These are phyloP conservation scores for Laetiporus sulphureus DNA, from an alignment of 1,284 basidiomycete species.

Conservation along the genomic window DNA sequence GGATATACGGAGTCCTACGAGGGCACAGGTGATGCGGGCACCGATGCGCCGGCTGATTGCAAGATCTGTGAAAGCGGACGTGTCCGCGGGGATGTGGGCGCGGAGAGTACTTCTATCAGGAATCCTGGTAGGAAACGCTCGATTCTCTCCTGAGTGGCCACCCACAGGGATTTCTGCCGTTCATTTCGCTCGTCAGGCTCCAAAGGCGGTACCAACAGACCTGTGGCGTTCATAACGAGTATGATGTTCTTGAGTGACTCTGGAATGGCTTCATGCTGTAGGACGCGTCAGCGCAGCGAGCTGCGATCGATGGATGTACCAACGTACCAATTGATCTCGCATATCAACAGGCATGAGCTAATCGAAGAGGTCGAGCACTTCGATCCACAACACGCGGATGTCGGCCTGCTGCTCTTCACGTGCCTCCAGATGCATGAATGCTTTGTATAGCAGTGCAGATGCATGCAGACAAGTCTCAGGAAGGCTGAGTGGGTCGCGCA, in stretches of 20 bases:
- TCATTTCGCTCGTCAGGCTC: conserved; percentile 51
- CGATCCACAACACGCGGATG: conserved; percentile 81
- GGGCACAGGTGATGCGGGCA: no score
- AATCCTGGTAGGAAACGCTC: conserved; percentile 89
- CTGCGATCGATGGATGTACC: neutral
- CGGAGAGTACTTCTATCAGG: conserved; percentile 62
- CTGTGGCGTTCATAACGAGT: conserved; percentile 90
- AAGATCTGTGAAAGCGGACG: no score
- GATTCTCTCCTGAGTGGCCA: conserved; percentile 75
- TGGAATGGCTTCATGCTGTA: conserved; percentile 86
- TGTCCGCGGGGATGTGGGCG: conserved; percentile 28
- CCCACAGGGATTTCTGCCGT: conserved; percentile 76
- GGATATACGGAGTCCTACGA: no score
- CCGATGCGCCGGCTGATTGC: no score
- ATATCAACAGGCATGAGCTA: conserved; percentile 83
- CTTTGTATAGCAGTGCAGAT: conserved; percentile 87
- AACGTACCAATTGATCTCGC: conserved; percentile 79
- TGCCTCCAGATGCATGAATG: conserved; percentile 90
- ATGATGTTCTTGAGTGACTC: conserved; percentile 97
- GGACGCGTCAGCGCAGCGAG: conserved; percentile 12
- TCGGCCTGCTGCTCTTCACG: conserved; percentile 64
- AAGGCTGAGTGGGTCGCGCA: conserved; percentile 81
- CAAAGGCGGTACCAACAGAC: conserved; percentile 70
- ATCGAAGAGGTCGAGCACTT: conserved; percentile 88
- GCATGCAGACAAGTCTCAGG: conserved; percentile 86